These are phyloP conservation scores for Penicillium occitanis DNA, from an alignment of 2,329 filamentous ascomycete genomes.

Conservation along the genomic window DNA sequence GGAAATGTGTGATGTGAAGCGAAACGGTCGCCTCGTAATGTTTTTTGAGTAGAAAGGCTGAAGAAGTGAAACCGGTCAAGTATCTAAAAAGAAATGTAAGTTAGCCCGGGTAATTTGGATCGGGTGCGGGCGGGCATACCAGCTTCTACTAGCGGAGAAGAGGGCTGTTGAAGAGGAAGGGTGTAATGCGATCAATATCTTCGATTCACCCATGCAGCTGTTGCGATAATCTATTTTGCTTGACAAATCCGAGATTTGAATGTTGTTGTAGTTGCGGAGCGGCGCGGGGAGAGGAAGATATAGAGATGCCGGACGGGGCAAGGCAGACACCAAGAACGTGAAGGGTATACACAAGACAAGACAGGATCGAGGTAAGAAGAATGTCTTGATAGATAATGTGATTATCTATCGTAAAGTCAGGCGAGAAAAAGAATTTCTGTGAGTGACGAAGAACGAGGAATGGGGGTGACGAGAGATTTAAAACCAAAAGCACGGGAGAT, in stretches of 20 bases:
- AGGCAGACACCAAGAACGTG: neutral
- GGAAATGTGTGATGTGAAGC: neutral
- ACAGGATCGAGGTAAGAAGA: neutral
- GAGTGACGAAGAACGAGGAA: neutral
- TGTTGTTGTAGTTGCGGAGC: neutral
- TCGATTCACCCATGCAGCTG: neutral
- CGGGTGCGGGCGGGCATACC: constrained; percentile 4
- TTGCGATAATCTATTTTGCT: neutral
- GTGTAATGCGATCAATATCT: neutral
- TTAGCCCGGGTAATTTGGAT: neutral
- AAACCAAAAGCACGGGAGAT: constrained; percentile 10
- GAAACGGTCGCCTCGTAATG: neutral
- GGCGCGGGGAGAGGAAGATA: constrained; percentile 3
- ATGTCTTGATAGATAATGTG: neutral
- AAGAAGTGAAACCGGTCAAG: constrained; percentile 10
- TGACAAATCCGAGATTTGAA: neutral
- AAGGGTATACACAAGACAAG: neutral
- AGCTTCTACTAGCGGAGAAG: neutral
- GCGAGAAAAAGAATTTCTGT: neutral
- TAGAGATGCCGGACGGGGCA: neutral
- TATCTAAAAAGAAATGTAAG: neutral
- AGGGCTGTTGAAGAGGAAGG: neutral
- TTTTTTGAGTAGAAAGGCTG: neutral
- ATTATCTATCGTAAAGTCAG: neutral
- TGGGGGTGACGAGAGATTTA: constrained; percentile 10